Conservation (phyloP, 129 eudicot genomes). For the Flaveria linearis region DNA sequence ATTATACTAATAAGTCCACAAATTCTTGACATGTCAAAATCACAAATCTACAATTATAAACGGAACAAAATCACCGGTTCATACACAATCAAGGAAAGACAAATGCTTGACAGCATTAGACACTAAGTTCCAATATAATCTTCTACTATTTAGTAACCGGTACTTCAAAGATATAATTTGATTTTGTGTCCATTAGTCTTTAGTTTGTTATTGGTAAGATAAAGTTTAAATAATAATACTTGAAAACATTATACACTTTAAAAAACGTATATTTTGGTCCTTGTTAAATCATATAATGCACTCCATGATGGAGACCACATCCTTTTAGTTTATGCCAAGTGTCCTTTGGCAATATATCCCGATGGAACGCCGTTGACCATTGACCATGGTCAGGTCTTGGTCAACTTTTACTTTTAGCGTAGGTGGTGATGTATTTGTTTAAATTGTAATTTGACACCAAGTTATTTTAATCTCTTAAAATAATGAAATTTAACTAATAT, state of each 20-base stretch:
- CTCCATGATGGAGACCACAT: slow-evolving; percentile 8
- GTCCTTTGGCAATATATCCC: not conserved
- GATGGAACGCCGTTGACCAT: slow-evolving; percentile 21
- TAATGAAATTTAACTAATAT: not conserved
- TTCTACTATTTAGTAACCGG: not conserved
- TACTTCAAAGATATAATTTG: not conserved
- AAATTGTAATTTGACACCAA: not conserved
- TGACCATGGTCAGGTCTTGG: slow-evolving; percentile 11
- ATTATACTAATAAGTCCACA: not conserved
- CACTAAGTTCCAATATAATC: not conserved
- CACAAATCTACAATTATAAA: not conserved
- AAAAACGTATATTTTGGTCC: slow-evolving; percentile 4
- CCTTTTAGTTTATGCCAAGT: slow-evolving; percentile 1
- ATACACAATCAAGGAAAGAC: too few relatives aligned
- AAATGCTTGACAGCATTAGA: not conserved
- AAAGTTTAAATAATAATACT: not conserved
- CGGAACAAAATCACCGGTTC: not conserved
- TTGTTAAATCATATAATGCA: not conserved
- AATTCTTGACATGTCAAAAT: not conserved
- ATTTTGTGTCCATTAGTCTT: not conserved
- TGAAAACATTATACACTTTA: not conserved
- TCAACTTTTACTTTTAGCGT: not conserved
- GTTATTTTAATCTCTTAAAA: not conserved
- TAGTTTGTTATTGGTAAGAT: not conserved
- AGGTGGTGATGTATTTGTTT: not conserved